phyloP scores from a whole-genome alignment of 2,329 filamentous ascomycete genomes.

The Trichothecium roseum region DNA sequence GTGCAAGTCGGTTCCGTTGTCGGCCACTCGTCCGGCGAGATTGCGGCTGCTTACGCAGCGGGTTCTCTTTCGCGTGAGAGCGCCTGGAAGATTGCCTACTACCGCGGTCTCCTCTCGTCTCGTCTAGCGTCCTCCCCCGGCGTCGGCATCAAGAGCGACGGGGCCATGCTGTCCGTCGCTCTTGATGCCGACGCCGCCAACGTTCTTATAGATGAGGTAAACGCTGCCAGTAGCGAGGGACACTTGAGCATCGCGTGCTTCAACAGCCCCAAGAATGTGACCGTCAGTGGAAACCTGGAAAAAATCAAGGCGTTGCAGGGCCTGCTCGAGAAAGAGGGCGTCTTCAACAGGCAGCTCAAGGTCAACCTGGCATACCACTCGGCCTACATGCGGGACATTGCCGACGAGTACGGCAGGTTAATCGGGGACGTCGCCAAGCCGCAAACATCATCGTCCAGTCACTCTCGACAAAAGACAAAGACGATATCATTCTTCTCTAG shows the following conservation, averaged over 20 bases:
- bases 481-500: background rate
- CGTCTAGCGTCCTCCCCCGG: conserved; percentile 5
- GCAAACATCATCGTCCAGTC: conserved; percentile 3
- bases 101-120: conserved; percentile 9
- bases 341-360: conserved; percentile 8
- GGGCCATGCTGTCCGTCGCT: conserved; percentile 22
- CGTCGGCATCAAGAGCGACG: no score
- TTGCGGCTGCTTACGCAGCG: conserved; percentile 22
- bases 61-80: conserved; percentile 10
- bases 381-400: conserved; percentile 8
- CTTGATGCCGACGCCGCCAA: no score
- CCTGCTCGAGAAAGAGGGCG: conserved; percentile 1
- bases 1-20: conserved; percentile 20
- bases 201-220: conserved; percentile 2
- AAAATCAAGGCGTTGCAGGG: conserved; percentile 4
- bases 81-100: conserved; percentile 12
- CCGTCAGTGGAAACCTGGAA: conserved; percentile 5
- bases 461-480: background rate
- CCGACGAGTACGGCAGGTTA: conserved; percentile 10
- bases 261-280: conserved; percentile 7
- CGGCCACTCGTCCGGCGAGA: conserved; percentile 29
- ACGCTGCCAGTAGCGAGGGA: background rate
- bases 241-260: conserved; percentile 8
- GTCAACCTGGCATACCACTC: conserved; percentile 11
- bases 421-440: background rate